These are phyloP conservation scores for Ajuga chamaepitys DNA, from an alignment of 257 asterid species.

Conservation along the genomic window DNA sequence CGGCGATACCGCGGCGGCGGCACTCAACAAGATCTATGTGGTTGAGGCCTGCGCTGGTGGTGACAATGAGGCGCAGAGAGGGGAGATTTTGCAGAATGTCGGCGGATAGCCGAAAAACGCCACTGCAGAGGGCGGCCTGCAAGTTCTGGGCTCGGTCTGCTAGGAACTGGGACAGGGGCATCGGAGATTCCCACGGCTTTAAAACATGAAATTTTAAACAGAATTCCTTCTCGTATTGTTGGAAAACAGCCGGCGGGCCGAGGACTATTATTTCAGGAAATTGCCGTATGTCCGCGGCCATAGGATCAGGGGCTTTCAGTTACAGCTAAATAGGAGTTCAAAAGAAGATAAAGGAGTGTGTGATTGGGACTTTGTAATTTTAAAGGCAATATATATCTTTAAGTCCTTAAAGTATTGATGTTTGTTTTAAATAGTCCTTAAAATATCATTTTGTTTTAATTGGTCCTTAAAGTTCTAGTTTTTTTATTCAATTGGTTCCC, in stretches of 20 bases:
- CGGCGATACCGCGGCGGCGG: conserved; percentile 51
- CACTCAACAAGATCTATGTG: conserved; percentile 62
- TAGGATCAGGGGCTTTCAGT: no score
- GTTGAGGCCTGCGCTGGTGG: conserved; percentile 59
- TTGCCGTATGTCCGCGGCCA: not conserved
- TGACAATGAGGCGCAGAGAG: conserved; percentile 37
- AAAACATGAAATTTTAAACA: conserved; percentile 27
- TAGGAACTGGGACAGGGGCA: conserved; percentile 43
- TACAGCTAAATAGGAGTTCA: no score
- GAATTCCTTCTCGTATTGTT: conserved; percentile 14
- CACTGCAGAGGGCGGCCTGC: conserved; percentile 38
- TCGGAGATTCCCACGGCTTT: conserved; percentile 50
- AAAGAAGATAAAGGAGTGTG: no score
- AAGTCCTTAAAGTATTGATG: no score
- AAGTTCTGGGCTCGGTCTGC: conserved; percentile 33
- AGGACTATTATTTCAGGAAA: conserved; percentile 40
- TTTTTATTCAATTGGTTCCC: no score
- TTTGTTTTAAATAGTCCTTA: no score
- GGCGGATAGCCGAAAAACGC: conserved; percentile 21
- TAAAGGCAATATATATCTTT: no score
- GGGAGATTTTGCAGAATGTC: conserved; percentile 41
- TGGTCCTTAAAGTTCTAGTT: no score
- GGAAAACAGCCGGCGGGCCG: conserved; percentile 44
- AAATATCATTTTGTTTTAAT: no score
- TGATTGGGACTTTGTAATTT: no score